Conservation (phyloP, 2,329 filamentous ascomycete species). For the Colletotrichum eleusines region DNA sequence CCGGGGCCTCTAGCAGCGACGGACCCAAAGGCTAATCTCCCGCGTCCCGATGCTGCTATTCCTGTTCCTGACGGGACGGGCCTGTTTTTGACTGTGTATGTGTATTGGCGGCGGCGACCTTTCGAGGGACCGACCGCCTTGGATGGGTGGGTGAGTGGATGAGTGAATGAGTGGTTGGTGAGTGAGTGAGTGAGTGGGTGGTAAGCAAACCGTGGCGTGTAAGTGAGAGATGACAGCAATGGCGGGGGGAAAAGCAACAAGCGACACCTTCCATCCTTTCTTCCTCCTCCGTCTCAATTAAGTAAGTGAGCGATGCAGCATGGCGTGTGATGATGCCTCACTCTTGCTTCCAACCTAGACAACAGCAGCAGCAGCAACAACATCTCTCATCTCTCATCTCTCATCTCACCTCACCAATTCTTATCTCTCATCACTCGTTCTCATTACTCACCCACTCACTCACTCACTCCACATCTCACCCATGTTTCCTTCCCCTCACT, state of each 20-base stretch:
- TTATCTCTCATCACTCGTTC: background rate
- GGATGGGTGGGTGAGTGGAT: background rate
- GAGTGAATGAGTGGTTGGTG: background rate
- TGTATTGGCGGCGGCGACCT: too few relatives aligned
- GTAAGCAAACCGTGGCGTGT: background rate
- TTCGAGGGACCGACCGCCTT: background rate
- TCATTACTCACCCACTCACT: too few relatives aligned
- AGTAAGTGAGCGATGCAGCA: too few relatives aligned
- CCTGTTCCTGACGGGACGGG: constrained; percentile 40
- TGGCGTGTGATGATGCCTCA: too few relatives aligned
- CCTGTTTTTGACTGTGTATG: too few relatives aligned
- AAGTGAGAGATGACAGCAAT: background rate
- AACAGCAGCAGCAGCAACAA: too few relatives aligned
- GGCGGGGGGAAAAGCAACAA: background rate
- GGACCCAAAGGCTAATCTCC: constrained; percentile 22
- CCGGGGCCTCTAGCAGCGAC: constrained; percentile 22
- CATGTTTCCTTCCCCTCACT: too few relatives aligned
- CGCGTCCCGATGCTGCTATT: constrained; percentile 14
- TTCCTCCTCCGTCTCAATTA: background rate
- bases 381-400: background rate
- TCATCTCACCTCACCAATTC: background rate
- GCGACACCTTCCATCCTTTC: background rate
- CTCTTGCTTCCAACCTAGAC: background rate
- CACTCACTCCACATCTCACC: background rate
- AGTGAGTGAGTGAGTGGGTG: background rate